Evolutionary conservation across 257 asterid species (phyloP).

Genomic region (Solanum clarkiae): DNA sequence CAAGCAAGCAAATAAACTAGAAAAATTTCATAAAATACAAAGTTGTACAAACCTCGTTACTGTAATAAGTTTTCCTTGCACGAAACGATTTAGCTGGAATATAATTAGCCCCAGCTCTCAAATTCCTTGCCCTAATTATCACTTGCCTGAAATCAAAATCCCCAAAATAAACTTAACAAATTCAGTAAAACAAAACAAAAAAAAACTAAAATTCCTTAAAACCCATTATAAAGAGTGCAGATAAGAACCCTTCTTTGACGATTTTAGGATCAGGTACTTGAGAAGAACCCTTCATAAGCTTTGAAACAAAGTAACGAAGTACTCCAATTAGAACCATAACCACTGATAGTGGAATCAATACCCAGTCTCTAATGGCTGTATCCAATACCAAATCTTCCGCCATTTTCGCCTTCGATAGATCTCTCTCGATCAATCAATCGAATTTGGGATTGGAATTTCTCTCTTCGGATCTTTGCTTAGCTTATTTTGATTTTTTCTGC

Average conservation of each 20-base stretch:
- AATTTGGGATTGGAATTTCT: not conserved
- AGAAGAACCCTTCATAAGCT: conserved; percentile 78
- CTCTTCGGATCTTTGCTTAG: not conserved
- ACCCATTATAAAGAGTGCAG: not conserved
- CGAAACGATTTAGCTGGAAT: conserved; percentile 92
- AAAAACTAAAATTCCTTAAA: not conserved
- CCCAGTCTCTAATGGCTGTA: conserved; percentile 98
- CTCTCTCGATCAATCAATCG: not conserved
- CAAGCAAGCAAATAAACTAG: not conserved
- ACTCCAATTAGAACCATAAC: conserved; percentile 81
- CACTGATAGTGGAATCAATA: conserved; percentile 69
- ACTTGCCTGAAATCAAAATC: conserved; percentile 45
- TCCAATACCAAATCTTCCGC: conserved; percentile 95
- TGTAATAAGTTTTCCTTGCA: conserved; percentile 66
- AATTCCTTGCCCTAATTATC: conserved; percentile 88
- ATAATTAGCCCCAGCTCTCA: conserved; percentile 84
- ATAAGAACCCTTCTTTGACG: conserved; percentile 76
- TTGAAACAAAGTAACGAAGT: conserved; percentile 85
- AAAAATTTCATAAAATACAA: not conserved
- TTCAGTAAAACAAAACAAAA: not conserved
- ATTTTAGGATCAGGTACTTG: conserved; percentile 74
- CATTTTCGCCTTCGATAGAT: conserved; percentile 19
- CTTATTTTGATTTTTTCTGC: not conserved
- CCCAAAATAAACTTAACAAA: not conserved
- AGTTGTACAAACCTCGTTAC: conserved; percentile 53